Evolutionary conservation across 345 rosid genomes (phyloP).

Genomic region (Acer yangbiense): DNA sequence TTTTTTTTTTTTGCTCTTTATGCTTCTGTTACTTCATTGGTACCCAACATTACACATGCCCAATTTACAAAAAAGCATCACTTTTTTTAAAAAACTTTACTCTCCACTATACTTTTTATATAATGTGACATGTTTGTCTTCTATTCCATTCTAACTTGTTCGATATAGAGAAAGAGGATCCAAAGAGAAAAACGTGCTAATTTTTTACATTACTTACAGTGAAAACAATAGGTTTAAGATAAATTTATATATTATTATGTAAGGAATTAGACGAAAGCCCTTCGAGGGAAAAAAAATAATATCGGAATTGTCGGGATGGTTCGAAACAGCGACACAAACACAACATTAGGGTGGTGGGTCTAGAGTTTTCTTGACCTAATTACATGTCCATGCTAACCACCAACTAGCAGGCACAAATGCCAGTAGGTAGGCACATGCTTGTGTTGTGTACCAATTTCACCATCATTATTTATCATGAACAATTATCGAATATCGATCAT

Average conservation of each 20-base stretch:
- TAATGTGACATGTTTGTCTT: conserved; percentile 5
- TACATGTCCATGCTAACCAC: conserved; percentile 9
- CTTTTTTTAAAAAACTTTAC: conserved; percentile 1
- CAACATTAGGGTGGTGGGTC: conserved; percentile 11
- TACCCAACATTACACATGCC: conserved; percentile 9
- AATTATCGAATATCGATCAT: neutral
- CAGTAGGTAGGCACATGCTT: conserved; percentile 5
- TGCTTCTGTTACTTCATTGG: neutral
- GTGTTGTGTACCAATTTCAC: neutral
- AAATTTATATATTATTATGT: neutral
- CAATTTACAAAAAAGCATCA: neutral
- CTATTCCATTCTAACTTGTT: neutral
- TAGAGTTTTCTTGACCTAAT: neutral
- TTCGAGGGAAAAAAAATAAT: neutral
- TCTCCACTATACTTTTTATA: neutral
- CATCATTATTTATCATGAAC: neutral
- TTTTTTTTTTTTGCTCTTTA: neutral
- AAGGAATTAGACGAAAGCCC: neutral
- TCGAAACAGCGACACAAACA: neutral
- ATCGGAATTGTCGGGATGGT: neutral
- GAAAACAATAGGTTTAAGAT: neutral
- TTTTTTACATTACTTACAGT: neutral
- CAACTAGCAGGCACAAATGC: conserved; percentile 4
- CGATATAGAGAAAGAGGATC: neutral
- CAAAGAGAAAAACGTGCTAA: neutral